Percentiles rank a stretch among this genome's conserved stretches.
These are phyloP conservation scores for Penicillium hesseltinei DNA, from an alignment of 2,329 filamentous ascomycete genomes.

Conservation along the genomic window DNA sequence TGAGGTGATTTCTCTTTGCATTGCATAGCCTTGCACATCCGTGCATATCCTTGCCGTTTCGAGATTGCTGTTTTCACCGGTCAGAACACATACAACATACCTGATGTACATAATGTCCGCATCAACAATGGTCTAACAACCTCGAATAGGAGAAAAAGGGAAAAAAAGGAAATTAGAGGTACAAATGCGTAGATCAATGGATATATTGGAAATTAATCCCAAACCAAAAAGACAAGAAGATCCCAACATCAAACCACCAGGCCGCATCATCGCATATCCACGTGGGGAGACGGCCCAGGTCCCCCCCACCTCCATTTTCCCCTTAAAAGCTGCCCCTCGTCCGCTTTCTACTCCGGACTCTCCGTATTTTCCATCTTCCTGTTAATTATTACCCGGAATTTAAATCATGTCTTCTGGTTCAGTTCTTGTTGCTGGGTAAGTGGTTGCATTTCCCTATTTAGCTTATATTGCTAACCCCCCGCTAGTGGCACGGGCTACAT, in stretches of 20 bases:
- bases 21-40: not conserved
- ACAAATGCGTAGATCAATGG: not conserved
- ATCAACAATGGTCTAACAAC: not conserved
- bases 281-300: slow-evolving; percentile 2
- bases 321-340: slow-evolving; percentile 18
- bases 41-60: not conserved
- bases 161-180: not conserved
- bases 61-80: not conserved
- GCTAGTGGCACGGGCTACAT: slow-evolving; percentile 92
- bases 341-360: slow-evolving; percentile 3
- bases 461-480: slow-evolving; percentile 19
- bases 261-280: slow-evolving; percentile 11
- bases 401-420: slow-evolving; percentile 73
- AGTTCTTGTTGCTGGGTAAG: slow-evolving; percentile 89
- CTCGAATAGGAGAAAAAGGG: not conserved
- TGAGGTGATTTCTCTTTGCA: not conserved
- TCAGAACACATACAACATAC: not conserved
- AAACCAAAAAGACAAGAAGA: not conserved
- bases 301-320: slow-evolving; percentile 9
- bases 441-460: slow-evolving; percentile 17
- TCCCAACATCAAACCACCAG: not conserved
- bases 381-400: not conserved
- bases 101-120: not conserved
- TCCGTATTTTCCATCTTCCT: not conserved
- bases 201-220: not conserved